Conservation (phyloP, 768 basidiomycete species). For the Suillus discolor region DNA sequence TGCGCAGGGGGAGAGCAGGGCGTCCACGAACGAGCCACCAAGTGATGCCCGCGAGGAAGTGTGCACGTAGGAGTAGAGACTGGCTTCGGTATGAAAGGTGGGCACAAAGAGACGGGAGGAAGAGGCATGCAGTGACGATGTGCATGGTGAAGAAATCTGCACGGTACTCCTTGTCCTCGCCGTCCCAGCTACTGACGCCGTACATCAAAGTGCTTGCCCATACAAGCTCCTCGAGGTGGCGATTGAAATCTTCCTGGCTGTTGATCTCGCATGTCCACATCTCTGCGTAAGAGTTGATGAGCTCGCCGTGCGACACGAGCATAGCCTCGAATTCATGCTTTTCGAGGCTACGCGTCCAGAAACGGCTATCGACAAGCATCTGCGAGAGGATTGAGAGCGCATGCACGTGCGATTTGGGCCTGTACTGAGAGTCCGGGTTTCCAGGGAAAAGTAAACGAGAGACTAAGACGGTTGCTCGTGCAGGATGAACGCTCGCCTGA, state of each 20-base stretch:
- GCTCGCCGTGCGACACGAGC: conserved; percentile 39
- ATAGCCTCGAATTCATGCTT: conserved; percentile 38
- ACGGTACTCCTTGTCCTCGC: conserved; percentile 41
- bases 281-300: conserved; percentile 44
- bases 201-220: conserved; percentile 64
- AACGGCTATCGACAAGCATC: conserved; percentile 52
- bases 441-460: conserved; percentile 31
- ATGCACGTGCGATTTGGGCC: conserved; percentile 34
- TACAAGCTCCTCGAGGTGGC: conserved; percentile 62
- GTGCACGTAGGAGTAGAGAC: conserved; percentile 56
- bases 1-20: conserved; percentile 47
- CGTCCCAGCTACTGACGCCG: conserved; percentile 57
- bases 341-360: conserved; percentile 31
- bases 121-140: conserved; percentile 66
- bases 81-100: conserved; percentile 59
- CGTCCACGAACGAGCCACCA: conserved; percentile 64
- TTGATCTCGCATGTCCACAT: conserved; percentile 48
- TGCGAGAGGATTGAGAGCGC: conserved; percentile 57
- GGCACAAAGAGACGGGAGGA: conserved; percentile 54
- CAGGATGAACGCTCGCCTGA: conserved; percentile 52
- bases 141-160: conserved; percentile 79
- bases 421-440: conserved; percentile 30
- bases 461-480: conserved; percentile 38
- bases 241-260: conserved; percentile 40
- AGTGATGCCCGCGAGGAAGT: conserved; percentile 52